These are phyloP conservation scores for Dipodascus albidus DNA, from an alignment of 805 yeast genomes.

Conservation along the genomic window DNA sequence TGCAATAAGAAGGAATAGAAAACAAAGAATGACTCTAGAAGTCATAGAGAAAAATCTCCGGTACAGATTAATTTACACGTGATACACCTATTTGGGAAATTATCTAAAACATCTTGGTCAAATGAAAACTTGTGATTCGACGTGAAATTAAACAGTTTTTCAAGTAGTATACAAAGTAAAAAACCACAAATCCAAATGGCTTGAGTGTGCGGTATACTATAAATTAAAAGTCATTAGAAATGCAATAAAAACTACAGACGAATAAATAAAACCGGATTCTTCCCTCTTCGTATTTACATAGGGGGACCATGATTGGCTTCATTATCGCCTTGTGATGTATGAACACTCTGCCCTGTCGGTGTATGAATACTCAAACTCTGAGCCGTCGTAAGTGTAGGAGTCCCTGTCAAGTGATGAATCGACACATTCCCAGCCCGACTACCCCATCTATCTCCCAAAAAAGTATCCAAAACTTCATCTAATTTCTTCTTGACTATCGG, in stretches of 20 bases:
- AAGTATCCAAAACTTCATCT: conserved; percentile 39
- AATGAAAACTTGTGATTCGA: not conserved
- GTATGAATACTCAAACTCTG: not conserved
- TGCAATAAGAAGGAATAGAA: no score
- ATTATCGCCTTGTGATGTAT: not conserved
- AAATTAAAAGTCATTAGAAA: not conserved
- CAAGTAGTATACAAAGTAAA: no score
- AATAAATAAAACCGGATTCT: not conserved
- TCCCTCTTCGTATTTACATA: no score
- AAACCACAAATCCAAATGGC: no score
- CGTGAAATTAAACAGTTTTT: no score
- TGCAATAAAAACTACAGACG: not conserved
- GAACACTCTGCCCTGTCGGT: not conserved
- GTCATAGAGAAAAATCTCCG: no score
- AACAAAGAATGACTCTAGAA: no score
- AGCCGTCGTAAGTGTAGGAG: not conserved
- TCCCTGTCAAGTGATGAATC: not conserved
- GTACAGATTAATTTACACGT: not conserved
- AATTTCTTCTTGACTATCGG: conserved; percentile 70
- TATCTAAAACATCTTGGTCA: no score
- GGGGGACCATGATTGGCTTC: not conserved
- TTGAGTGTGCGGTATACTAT: no score
- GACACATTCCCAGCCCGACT: not conserved
- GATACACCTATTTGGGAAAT: not conserved
- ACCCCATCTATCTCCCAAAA: conserved; percentile 23